Evolutionary conservation across 2,329 filamentous ascomycete species (phyloP), one percentile per base, ranked within the genome.

Genomic region (Pseudogymnoascus sp.): DNA sequence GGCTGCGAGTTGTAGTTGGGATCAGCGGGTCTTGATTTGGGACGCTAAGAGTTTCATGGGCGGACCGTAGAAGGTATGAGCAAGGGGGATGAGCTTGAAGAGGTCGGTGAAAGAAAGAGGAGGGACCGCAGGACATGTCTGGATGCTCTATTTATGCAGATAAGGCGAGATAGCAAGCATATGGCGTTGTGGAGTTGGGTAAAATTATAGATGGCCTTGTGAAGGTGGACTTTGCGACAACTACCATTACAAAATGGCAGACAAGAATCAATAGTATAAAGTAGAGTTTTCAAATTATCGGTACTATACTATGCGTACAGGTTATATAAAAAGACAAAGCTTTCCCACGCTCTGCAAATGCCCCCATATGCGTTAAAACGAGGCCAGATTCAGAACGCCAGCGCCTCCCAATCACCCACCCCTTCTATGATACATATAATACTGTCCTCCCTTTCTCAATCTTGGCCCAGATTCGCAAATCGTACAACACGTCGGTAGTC

Each of bases 1-100:
- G 95, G 93, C 93, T 68, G 93, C 95, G 1, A 96, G 90, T 66
- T 90, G 89, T 1, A 93, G 91, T 0, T 99, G 95, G 95, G 95
- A 99, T 71, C 92, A 97, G 78, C 83, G 87, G 69, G 83, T 99
- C 10, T 79, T 96, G 70, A 84, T 99, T 5, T 99, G 93, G 93
- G 95, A 99, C 78, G 90, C 93, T 40, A 87, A 86, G 69, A 81
- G 82, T 11, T 75, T 84, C 56, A 89, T 89, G 83, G 72, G 65
- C 1, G 61, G 46, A 1, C 50, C 26, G n/a, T 56, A 53, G 46
- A 56, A 7, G 11, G n/a, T 19, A 7, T 33, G n/a, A 21, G 1
- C 5, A 33, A 10, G 2, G 17, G 21, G 11, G 2, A 33, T 53
- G n/a, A 15, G 46, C 3, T 7, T 56, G n/a, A 13, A 0, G 13